These are phyloP conservation scores for Venturia effusa DNA, from an alignment of 2,329 filamentous ascomycete genomes.

Conservation along the genomic window DNA sequence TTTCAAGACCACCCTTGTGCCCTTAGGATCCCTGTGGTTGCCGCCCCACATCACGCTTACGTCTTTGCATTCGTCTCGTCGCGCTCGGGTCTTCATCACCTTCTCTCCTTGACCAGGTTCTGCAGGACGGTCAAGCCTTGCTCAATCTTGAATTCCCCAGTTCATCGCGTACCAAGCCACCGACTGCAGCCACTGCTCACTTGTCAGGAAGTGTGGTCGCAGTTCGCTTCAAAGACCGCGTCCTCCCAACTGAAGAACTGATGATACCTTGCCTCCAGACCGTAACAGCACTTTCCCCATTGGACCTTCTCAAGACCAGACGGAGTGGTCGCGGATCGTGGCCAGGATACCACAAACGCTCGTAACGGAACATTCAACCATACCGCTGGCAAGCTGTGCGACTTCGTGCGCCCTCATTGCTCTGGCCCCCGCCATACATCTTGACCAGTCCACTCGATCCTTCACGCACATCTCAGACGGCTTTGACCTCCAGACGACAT, in stretches of 20 bases:
- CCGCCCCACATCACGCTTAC: constrained; percentile 2
- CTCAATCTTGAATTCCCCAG: background rate
- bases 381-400: background rate
- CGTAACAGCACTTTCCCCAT: background rate
- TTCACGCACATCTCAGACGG: background rate
- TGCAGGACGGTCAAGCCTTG: constrained; percentile 2
- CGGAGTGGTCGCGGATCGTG: background rate
- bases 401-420: constrained; percentile 1
- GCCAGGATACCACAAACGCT: background rate
- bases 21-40: background rate
- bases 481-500: background rate
- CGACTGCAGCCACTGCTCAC: background rate
- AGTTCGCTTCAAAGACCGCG: background rate
- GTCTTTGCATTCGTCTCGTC: background rate
- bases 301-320: background rate
- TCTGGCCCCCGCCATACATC: constrained; percentile 1
- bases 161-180: background rate
- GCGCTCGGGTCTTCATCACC: background rate
- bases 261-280: background rate
- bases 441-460: background rate
- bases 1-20: background rate
- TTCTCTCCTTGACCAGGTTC: background rate
- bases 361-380: background rate
- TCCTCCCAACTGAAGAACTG: background rate
- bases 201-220: background rate